Evolutionary conservation across 2,329 filamentous ascomycete genomes (phyloP).

Genomic region (Xylariaceae sp.): DNA sequence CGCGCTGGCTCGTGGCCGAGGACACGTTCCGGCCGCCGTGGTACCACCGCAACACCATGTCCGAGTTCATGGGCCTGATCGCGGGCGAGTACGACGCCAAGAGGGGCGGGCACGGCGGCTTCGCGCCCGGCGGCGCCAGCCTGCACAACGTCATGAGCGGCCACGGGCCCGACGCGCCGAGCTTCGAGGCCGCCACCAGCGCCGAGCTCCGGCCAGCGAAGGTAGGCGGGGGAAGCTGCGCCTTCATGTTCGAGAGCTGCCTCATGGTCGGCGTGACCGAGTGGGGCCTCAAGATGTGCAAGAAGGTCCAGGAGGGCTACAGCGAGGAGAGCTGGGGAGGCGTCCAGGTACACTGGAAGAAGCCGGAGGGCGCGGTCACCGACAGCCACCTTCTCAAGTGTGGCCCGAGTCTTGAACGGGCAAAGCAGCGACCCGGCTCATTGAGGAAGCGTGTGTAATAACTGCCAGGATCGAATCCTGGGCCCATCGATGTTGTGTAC

Average conservation of each 20-base stretch:
- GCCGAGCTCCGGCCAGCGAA: conserved; percentile 52
- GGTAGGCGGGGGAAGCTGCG: conserved; percentile 54
- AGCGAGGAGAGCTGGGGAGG: conserved; percentile 75
- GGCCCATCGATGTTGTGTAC: too few species aligned
- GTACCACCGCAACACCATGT: conserved; percentile 52
- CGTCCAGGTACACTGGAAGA: conserved; percentile 55
- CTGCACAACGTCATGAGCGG: conserved; percentile 57
- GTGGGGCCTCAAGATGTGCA: conserved; percentile 56
- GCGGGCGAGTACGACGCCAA: conserved; percentile 44
- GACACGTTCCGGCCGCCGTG: conserved; percentile 56
- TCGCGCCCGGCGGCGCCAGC: conserved; percentile 40
- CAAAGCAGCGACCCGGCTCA: too few species aligned
- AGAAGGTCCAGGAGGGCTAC: conserved; percentile 58
- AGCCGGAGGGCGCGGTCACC: conserved; percentile 25
- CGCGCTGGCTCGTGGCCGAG: conserved; percentile 52
- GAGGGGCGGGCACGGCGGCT: conserved; percentile 37
- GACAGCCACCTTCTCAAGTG: conserved; percentile 22
- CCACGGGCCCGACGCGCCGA: conserved; percentile 43
- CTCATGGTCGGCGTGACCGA: conserved; percentile 65
- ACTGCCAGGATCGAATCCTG: too few species aligned
- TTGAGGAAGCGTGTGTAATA: too few species aligned
- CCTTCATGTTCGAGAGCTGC: conserved; percentile 64
- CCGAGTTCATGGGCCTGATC: conserved; percentile 46
- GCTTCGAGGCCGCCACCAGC: conserved; percentile 50
- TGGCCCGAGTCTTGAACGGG: too few species aligned